Percentiles rank a stretch among this genome's conserved stretches.
These are phyloP conservation scores for Glutinoglossum americanum DNA, from an alignment of 495 filamentous ascomycete species.

Conservation along the genomic window DNA sequence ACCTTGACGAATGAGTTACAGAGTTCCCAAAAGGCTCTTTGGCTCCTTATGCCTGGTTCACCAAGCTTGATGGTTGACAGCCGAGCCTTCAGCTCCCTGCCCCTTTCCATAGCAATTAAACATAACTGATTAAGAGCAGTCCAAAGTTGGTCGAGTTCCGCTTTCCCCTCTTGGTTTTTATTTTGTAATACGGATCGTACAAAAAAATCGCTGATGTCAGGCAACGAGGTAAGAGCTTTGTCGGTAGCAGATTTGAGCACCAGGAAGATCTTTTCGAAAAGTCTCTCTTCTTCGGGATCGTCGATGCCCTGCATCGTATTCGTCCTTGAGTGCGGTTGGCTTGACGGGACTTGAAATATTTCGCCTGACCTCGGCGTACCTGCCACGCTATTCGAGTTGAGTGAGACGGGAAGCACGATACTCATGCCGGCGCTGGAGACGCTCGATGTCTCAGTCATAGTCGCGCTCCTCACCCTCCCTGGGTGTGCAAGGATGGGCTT, in stretches of 20 bases:
- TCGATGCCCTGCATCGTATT: constrained; percentile 32
- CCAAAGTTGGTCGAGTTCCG: constrained; percentile 42
- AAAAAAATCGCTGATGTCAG: constrained; percentile 41
- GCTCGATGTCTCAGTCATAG: constrained; percentile 18
- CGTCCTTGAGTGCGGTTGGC: constrained; percentile 15
- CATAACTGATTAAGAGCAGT: constrained; percentile 44
- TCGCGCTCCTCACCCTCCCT: constrained; percentile 13
- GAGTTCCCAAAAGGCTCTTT: constrained; percentile 61
- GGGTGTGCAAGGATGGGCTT: constrained; percentile 3
- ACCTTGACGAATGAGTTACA: constrained; percentile 53
- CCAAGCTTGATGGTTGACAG: constrained; percentile 66
- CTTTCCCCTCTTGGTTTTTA: constrained; percentile 22
- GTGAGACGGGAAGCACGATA: constrained; percentile 7
- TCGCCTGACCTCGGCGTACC: constrained; percentile 59
- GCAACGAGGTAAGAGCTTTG: constrained; percentile 41
- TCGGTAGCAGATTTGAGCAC: constrained; percentile 46
- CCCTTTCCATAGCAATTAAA: constrained; percentile 37
- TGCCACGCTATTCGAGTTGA: constrained; percentile 24
- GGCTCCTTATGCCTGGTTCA: constrained; percentile 52
- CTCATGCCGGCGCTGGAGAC: constrained; percentile 9
- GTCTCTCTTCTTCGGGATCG: constrained; percentile 52
- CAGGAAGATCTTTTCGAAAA: constrained; percentile 62
- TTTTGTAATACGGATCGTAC: constrained; percentile 24
- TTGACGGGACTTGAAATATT: constrained; percentile 41
- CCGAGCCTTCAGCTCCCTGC: constrained; percentile 42